Base-by-base conservation (phyloP, 2,329 filamentous ascomycete species). In the Colletotrichum cuscutae region DNA sequence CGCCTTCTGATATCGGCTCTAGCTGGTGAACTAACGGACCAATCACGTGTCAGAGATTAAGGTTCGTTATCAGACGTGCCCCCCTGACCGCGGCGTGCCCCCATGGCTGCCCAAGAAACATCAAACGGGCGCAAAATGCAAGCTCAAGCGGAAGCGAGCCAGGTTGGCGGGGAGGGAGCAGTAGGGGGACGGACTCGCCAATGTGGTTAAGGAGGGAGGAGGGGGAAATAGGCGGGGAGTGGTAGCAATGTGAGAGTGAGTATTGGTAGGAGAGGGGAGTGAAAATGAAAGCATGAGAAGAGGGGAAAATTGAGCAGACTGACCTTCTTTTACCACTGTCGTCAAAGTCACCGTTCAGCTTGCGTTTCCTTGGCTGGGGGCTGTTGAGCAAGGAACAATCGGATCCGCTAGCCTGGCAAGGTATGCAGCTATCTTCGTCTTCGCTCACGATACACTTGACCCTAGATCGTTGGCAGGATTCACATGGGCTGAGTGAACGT, bases 351-450 rank as follows among this genome's bases (percentile, higher is more conserved):
- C 90, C 88, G 82, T 92, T 90, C 75, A 94, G 84, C 85, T 95
- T 96, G 80, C 94, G 89, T 86, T 97, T 97, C 77, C 94, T 90
- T 70, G 93, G 91, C 79, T 92, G 91, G 28, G 94, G 94, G 81
- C 93, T 94, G 76, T 92, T 91, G 63, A 92, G 87, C 80, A 95
- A 91, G 56, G 94, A 95, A 83, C 94, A 97, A 77, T 94, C 92
- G 79, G 94, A 90, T 78, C 92, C 92, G 82, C 92, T 92, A 80
- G 92, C 91, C 80, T 94, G 92, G 83, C 94, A 97, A 75, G 94
- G 87, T 75, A 94, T 89, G 82, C 94, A 97, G 76, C 88, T 86
- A 52, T 87, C 87, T 77, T 93, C 90, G 76, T 92, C 92, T 80
- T 96, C 93, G 76, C 84, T 85, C 80, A 94, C 89, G 75, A 95